Evolutionary conservation across 345 rosid genomes (phyloP).

Genomic region (Eucalyptus cloeziana): DNA sequence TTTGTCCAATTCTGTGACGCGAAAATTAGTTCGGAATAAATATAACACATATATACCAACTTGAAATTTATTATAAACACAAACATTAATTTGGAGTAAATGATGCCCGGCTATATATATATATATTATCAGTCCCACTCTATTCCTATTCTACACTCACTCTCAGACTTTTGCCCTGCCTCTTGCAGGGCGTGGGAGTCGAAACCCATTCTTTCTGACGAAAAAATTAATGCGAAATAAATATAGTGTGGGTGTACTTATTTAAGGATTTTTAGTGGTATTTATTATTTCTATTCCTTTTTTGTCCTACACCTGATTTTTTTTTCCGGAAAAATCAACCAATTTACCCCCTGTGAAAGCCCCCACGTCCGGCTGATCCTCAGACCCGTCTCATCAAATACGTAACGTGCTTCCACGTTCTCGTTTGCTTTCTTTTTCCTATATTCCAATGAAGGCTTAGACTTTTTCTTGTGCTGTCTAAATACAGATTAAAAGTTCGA

Average conservation of each 20-base stretch:
- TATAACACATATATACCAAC: rapidly evolving
- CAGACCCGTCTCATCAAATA: neutral
- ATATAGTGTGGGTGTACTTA: rapidly evolving
- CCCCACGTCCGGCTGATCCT: neutral
- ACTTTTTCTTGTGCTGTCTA: neutral
- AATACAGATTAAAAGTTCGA: neutral
- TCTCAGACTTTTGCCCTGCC: too few relatives aligned
- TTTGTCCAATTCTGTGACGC: neutral
- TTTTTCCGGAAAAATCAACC: neutral
- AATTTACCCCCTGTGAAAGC: neutral
- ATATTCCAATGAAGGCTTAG: neutral
- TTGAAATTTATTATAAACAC: too few relatives aligned
- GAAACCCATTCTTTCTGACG: too few relatives aligned
- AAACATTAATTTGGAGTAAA: too few relatives aligned
- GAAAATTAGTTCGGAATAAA: neutral
- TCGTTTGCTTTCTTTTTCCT: neutral
- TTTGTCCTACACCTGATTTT: neutral
- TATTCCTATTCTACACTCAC: too few relatives aligned
- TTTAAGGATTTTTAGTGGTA: too few relatives aligned
- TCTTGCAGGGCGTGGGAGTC: too few relatives aligned
- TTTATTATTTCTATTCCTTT: neutral
- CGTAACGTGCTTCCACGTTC: neutral
- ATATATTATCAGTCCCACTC: too few relatives aligned
- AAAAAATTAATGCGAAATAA: rapidly evolving
- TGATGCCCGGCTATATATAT: too few relatives aligned